Conservation (phyloP, 1,284 basidiomycete genomes). For the Cryptococcus sp. region DNA sequence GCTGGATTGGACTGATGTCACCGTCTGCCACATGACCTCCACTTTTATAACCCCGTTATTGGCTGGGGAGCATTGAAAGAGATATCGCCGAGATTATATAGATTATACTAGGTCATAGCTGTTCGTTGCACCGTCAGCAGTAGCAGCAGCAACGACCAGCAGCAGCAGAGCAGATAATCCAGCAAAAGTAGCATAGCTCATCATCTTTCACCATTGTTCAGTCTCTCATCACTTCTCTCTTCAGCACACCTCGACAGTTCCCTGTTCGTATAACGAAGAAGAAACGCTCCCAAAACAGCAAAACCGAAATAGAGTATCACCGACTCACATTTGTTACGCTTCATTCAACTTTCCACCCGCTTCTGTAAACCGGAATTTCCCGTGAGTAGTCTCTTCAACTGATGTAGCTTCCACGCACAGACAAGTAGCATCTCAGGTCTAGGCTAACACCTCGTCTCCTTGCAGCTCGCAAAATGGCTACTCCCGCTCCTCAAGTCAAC, state of each 20-base stretch:
- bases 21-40: conserved; percentile 17
- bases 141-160: not conserved
- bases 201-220: not conserved
- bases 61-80: not conserved
- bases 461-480: conserved; percentile 30
- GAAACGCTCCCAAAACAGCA: no score
- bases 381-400: no score
- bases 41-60: not conserved
- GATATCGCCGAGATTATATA: not conserved
- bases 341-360: no score
- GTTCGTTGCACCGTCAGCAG: not conserved
- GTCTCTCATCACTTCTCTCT: no score
- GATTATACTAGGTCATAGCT: not conserved
- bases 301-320: no score
- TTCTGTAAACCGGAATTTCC: no score
- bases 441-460: no score
- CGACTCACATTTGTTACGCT: no score
- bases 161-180: not conserved
- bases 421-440: no score
- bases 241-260: no score
- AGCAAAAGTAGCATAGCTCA: not conserved
- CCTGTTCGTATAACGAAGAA: no score
- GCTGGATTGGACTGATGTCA: not conserved
- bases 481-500: conserved; percentile 33
- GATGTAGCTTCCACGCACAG: no score